Conservation (phyloP, 345 rosid genomes). For the Acer yangbiense region DNA sequence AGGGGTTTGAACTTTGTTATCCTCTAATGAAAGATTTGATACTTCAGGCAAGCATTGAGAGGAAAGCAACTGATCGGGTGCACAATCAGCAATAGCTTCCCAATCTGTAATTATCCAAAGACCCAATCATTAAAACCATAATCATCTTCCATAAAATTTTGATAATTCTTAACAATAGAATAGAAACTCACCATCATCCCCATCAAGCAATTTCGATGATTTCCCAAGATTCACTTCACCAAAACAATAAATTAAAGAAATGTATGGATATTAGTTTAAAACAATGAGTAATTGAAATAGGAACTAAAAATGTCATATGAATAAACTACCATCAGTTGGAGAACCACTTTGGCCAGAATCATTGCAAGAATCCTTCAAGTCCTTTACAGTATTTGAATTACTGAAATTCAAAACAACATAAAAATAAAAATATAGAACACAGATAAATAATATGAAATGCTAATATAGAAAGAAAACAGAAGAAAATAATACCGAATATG, state of each 20-base stretch:
- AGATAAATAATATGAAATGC: not conserved
- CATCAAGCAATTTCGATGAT: constrained; percentile 19
- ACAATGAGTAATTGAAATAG: not conserved
- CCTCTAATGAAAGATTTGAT: constrained; percentile 63
- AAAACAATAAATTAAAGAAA: not conserved
- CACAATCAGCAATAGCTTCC: constrained; percentile 83
- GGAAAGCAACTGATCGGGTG: constrained; percentile 56
- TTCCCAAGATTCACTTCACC: constrained; percentile 38
- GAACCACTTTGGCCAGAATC: constrained; percentile 26
- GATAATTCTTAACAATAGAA: not conserved
- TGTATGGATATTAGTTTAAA: not conserved
- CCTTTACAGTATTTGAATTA: constrained; percentile 25
- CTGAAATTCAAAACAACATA: constrained; percentile 26
- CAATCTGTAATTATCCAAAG: constrained; percentile 54
- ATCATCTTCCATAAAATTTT: not conserved
- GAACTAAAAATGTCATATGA: not conserved
- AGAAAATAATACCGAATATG: constrained; percentile 40
- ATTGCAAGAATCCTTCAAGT: constrained; percentile 15
- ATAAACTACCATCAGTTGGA: constrained; percentile 34
- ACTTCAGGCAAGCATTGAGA: constrained; percentile 56
- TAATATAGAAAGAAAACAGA: not conserved
- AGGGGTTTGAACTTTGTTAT: constrained; percentile 51
- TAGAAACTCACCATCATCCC: constrained; percentile 59
- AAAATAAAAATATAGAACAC: not conserved
- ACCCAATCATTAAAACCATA: not conserved